Conservation (phyloP, 1,284 basidiomycete genomes). For the Singerocomus inundabilis region DNA sequence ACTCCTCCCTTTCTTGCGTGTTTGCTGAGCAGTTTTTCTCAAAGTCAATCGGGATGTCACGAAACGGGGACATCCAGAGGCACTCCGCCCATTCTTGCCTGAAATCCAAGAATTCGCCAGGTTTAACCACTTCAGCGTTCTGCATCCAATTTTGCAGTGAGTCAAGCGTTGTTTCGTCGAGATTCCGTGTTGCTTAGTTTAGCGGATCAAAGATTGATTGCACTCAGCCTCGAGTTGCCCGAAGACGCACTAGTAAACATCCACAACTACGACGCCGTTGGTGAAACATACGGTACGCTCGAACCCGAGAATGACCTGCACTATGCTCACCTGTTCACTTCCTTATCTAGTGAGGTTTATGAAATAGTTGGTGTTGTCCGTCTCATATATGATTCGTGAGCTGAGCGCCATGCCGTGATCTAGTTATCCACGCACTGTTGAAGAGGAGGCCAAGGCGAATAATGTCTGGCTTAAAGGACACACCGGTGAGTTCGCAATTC, state of each 20-base stretch:
- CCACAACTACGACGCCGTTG: conserved; percentile 45
- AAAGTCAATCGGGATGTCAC: conserved; percentile 52
- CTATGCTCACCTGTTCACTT: conserved; percentile 4
- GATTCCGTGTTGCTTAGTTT: background rate
- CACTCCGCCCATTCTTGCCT: conserved; percentile 52
- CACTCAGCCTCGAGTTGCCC: conserved; percentile 57
- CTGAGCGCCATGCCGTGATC: background rate
- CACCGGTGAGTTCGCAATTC: conserved; percentile 41
- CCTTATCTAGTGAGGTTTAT: conserved; percentile 44
- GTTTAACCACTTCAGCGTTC: conserved; percentile 50
- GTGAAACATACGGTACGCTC: conserved; percentile 47
- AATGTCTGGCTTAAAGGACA: conserved; percentile 64
- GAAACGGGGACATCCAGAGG: conserved; percentile 46
- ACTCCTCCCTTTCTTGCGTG: background rate
- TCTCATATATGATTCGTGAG: background rate
- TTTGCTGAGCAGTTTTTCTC: background rate
- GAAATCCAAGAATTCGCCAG: conserved; percentile 55
- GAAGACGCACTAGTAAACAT: conserved; percentile 53
- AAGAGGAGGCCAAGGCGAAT: conserved; percentile 54
- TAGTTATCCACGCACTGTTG: conserved; percentile 45
- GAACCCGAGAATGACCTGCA: background rate
- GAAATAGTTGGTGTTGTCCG: conserved; percentile 38
- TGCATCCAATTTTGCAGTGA: conserved; percentile 50
- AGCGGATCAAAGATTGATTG: conserved; percentile 42
- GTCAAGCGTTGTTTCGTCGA: background rate